Conservation (phyloP, 768 basidiomycete species). For the Amylocystis lapponica region DNA sequence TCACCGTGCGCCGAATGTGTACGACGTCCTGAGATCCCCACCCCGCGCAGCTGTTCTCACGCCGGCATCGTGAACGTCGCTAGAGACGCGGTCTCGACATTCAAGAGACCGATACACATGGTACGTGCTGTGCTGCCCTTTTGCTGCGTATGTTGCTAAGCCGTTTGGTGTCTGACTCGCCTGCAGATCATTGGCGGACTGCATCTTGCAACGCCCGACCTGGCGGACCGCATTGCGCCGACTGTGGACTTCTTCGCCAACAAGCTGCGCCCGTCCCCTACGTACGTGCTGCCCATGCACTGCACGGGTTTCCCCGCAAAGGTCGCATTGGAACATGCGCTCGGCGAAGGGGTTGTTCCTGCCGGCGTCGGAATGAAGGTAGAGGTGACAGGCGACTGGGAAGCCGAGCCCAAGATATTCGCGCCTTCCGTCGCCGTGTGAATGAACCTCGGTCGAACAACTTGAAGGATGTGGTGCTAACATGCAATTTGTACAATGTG, state of each 20-base stretch:
- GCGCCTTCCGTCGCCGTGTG: too few species aligned
- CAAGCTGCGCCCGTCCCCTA: conserved; percentile 55
- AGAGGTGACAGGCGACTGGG: conserved; percentile 44
- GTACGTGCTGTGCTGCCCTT: conserved; percentile 26
- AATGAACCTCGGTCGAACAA: too few species aligned
- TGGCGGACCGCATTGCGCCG: conserved; percentile 52
- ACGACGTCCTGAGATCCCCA: not conserved
- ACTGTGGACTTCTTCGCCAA: conserved; percentile 68
- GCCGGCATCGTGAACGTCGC: conserved; percentile 85
- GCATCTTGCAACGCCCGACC: conserved; percentile 73
- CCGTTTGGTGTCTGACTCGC: not conserved
- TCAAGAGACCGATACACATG: conserved; percentile 73
- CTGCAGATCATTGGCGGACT: conserved; percentile 71
- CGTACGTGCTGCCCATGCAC: conserved; percentile 78
- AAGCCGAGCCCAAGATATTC: conserved; percentile 29
- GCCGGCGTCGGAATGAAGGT: conserved; percentile 70
- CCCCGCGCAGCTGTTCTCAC: conserved; percentile 50
- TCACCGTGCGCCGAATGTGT: not conserved
- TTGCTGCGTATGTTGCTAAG: not conserved
- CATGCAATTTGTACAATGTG: too few species aligned
- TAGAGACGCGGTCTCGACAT: conserved; percentile 56
- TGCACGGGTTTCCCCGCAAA: conserved; percentile 80
- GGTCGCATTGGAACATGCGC: conserved; percentile 56
- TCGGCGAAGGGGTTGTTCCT: conserved; percentile 75
- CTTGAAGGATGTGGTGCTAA: too few species aligned